These are phyloP conservation scores for Aristolochia californica DNA, from an alignment of 164 flowering plant species.

Conservation along the genomic window DNA sequence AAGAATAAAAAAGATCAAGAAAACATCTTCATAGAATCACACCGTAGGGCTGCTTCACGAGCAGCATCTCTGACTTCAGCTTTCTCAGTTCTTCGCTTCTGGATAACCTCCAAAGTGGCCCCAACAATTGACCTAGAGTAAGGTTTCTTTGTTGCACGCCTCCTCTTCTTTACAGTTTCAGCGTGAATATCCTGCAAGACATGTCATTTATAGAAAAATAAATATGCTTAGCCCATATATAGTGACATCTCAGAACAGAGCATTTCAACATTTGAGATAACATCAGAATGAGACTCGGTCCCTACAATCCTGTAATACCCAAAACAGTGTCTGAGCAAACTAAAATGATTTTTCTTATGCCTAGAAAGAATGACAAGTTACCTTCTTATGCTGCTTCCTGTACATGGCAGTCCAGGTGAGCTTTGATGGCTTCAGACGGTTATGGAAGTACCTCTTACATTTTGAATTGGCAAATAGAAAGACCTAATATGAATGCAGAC, in stretches of 20 bases:
- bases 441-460: slow-evolving; percentile 87
- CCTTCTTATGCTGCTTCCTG: slow-evolving; percentile 59
- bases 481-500: slow-evolving; percentile 6
- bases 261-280: too few species aligned
- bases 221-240: too few species aligned
- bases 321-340: too few species aligned
- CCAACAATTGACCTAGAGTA: slow-evolving; percentile 46
- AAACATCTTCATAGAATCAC: slow-evolving; percentile 1
- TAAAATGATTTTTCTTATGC: background rate
- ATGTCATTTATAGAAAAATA: background rate
- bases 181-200: slow-evolving; percentile 28
- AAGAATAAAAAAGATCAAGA: background rate
- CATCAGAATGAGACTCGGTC: too few species aligned
- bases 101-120: slow-evolving; percentile 40
- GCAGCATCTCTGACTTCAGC: slow-evolving; percentile 46
- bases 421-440: slow-evolving; percentile 71
- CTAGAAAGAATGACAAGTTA: slow-evolving; percentile 3
- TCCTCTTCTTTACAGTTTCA: slow-evolving; percentile 40
- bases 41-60: slow-evolving; percentile 41
- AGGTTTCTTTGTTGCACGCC: slow-evolving; percentile 37
- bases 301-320: too few species aligned
- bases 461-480: slow-evolving; percentile 67
- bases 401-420: slow-evolving; percentile 65
- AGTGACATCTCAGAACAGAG: too few species aligned
- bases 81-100: slow-evolving; percentile 40